These are phyloP conservation scores for Ceratocystis diversiconidia DNA, from an alignment of 2,329 filamentous ascomycete species.

Conservation along the genomic window DNA sequence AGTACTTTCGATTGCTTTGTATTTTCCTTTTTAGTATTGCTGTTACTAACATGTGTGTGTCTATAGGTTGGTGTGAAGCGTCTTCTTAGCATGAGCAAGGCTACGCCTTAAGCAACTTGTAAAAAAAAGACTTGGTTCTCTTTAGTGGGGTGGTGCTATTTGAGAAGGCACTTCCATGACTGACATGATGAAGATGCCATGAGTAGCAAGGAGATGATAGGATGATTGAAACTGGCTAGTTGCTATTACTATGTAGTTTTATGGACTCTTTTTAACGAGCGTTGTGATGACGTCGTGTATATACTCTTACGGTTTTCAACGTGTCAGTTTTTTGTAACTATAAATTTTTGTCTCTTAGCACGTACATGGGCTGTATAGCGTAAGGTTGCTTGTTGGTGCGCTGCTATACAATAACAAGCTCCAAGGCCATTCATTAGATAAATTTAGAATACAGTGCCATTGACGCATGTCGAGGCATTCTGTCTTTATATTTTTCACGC, in stretches of 20 bases:
- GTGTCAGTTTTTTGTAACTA: background rate
- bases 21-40: background rate
- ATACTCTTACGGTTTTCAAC: background rate
- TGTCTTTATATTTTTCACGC: too few species aligned
- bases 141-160: background rate
- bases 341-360: background rate
- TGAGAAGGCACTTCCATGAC: background rate
- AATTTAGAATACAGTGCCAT: too few species aligned
- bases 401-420: background rate
- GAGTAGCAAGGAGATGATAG: background rate
- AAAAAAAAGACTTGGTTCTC: background rate
- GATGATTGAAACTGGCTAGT: background rate
- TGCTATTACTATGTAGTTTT: background rate
- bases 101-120: constrained; percentile 39
- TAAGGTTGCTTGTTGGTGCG: background rate
- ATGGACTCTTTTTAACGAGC: background rate
- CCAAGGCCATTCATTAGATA: background rate
- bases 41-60: constrained; percentile 28
- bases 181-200: background rate
- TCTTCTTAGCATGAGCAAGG: constrained; percentile 66
- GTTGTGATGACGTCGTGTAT: background rate
- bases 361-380: too few species aligned
- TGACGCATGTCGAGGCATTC: too few species aligned
- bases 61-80: constrained; percentile 59
- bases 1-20: constrained; percentile 25